These are phyloP conservation scores for Brettanomyces naardenensis DNA, from an alignment of 805 yeast genomes.

Conservation along the genomic window DNA sequence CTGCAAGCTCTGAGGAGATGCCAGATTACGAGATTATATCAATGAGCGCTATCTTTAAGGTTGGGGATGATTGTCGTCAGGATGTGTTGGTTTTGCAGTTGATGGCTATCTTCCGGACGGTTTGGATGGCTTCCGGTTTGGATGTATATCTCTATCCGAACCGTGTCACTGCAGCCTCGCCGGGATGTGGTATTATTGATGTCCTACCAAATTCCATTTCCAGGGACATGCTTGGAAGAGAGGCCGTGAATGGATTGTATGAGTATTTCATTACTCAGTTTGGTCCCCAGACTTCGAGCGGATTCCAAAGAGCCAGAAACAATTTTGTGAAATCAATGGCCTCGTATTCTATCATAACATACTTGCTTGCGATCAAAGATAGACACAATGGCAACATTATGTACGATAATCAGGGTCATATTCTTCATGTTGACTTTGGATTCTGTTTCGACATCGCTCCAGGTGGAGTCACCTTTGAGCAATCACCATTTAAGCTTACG, in stretches of 20 bases:
- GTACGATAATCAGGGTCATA: conserved; percentile 92
- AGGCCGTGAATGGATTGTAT: conserved; percentile 93
- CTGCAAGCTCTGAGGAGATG: conserved; percentile 7
- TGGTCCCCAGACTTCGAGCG: conserved; percentile 89
- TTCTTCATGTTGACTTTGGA: conserved; percentile 95
- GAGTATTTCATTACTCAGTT: conserved; percentile 88
- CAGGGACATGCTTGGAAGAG: conserved; percentile 97
- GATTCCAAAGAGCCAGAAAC: conserved; percentile 84
- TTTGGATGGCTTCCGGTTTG: conserved; percentile 82
- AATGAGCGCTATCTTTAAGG: conserved; percentile 94
- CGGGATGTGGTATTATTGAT: conserved; percentile 98
- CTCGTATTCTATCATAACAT: conserved; percentile 88
- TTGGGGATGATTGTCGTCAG: conserved; percentile 98
- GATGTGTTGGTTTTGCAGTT: conserved; percentile 91
- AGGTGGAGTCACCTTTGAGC: conserved; percentile 96
- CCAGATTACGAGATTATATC: conserved; percentile 23
- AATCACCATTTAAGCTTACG: conserved; percentile 95
- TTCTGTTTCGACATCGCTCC: conserved; percentile 98
- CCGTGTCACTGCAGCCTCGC: conserved; percentile 96
- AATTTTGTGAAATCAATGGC: conserved; percentile 92
- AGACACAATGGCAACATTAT: conserved; percentile 97
- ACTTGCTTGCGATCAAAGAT: conserved; percentile 88
- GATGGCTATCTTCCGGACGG: conserved; percentile 83
- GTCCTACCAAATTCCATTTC: conserved; percentile 92
- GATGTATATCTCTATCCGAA: conserved; percentile 90